phyloP scores from a whole-genome alignment of 108 stramenopile genomes.

The Nannochloropsis salina region DNA sequence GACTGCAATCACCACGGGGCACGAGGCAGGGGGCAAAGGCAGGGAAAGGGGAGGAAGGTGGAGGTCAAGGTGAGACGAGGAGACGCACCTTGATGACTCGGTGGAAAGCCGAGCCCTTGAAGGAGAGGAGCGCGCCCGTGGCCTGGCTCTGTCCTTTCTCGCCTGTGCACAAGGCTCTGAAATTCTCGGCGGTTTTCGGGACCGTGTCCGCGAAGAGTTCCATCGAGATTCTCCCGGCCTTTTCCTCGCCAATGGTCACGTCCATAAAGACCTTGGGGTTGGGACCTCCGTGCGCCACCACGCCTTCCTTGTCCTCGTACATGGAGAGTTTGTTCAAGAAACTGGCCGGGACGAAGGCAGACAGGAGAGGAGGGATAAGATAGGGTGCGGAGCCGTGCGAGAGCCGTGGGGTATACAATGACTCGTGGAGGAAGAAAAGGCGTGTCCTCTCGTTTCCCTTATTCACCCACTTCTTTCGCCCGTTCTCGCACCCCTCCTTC shows the following conservation, averaged over 20 bases:
- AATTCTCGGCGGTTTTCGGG: slow-evolving; percentile 97
- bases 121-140: slow-evolving; percentile 55
- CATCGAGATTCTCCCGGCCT: slow-evolving; percentile 55
- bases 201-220: slow-evolving; percentile 78
- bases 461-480: background rate
- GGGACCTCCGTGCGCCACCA: slow-evolving; percentile 36
- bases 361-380: background rate
- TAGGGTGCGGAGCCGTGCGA: no score
- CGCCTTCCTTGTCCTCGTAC: slow-evolving; percentile 86
- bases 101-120: slow-evolving; percentile 80
- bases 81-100: slow-evolving; percentile 74
- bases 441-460: background rate
- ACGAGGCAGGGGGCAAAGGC: background rate
- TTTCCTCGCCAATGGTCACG: background rate
- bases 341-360: background rate
- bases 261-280: slow-evolving; percentile 29
- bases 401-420: no score
- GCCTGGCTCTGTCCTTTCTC: slow-evolving; percentile 52
- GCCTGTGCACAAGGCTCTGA: slow-evolving; percentile 86
- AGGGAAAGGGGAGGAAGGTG: background rate
- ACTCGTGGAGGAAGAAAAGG: background rate
- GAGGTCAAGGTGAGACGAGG: slow-evolving; percentile 62
- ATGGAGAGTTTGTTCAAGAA: slow-evolving; percentile 76
- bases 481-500: background rate
- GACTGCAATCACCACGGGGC: background rate